A percentile compares a stretch with the other conserved stretches of the same genome.
Evolutionary conservation across 2,329 filamentous ascomycete species (phyloP).

Genomic region (Xylariaceae sp.): DNA sequence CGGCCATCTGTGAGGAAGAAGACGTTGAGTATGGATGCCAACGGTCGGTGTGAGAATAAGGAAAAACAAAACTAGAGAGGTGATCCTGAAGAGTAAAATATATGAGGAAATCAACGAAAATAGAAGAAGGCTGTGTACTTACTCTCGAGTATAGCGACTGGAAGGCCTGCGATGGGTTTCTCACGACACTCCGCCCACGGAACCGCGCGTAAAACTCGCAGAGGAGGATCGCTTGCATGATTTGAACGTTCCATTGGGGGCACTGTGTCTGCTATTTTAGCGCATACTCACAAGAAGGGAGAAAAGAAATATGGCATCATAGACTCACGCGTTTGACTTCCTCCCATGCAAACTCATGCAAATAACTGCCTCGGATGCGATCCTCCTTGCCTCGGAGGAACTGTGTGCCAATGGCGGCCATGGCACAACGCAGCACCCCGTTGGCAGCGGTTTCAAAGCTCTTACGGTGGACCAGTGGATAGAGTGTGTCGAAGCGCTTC

Average conservation of each 20-base stretch:
- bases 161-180: slow-evolving; percentile 53
- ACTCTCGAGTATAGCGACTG: slow-evolving; percentile 57
- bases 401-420: slow-evolving; percentile 61
- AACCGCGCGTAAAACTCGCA: slow-evolving; percentile 60
- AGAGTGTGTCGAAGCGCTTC: slow-evolving; percentile 51
- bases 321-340: slow-evolving; percentile 53
- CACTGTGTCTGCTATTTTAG: slow-evolving; percentile 40
- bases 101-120: slow-evolving; percentile 36
- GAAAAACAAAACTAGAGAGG: slow-evolving; percentile 39
- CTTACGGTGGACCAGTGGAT: slow-evolving; percentile 54
- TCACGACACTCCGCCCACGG: slow-evolving; percentile 53
- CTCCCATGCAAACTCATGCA: slow-evolving; percentile 56
- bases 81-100: slow-evolving; percentile 39
- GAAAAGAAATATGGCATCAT: background rate
- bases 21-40: slow-evolving; percentile 41
- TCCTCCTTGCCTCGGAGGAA: slow-evolving; percentile 52
- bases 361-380: slow-evolving; percentile 51
- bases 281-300: slow-evolving; percentile 1
- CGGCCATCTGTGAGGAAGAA: slow-evolving; percentile 45
- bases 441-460: slow-evolving; percentile 47
- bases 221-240: slow-evolving; percentile 57
- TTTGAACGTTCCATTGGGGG: slow-evolving; percentile 51
- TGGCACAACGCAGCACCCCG: slow-evolving; percentile 54
- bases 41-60: slow-evolving; percentile 29
- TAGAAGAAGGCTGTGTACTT: slow-evolving; percentile 44